Evolutionary conservation across 768 basidiomycete species (phyloP), one percentile per base, ranked within the genome.

Genomic region (Termitomyces sp.): DNA sequence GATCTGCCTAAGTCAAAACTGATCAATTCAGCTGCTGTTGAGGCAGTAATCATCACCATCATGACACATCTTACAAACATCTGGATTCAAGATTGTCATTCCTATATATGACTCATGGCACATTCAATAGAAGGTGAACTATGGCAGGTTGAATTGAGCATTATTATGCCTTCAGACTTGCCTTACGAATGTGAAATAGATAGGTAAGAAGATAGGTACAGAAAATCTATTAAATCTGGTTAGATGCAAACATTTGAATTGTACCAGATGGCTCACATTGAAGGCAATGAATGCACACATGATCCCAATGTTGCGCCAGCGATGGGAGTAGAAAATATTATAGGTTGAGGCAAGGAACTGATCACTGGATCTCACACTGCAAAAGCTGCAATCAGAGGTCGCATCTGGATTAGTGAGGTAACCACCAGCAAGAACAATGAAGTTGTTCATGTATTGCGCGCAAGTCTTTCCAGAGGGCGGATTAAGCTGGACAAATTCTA

Each of bases 381-480:
- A 94, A 71, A 83, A 88, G 29, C 76, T 60, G 68, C 88, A 91
- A 47, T 67, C 71, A 17, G 71, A 60, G 0, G 81, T 81, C 4
- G 86, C 83, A 20, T 79, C 69, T 1, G 83, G 77, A 64, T 88
- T 81, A 29, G 75, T 66, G 32, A 91, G 70, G 63, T 86, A 86
- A 9, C 88, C 88, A 0, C 88, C 84, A 5, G 77, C 74, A 1
- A 64, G 48, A 0, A 69, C 60, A 17, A 87, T 83, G 72, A 80
- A 92, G 0, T 73, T 67, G 20, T 70, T 51, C 69, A 88, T 73
- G 69, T 83, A 91, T 3, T 76, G 61, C 4, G 65, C 66, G 66
- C 91, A 92, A 4, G 77, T 83, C 61, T 76, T 66, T 2, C 85
- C 86, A 1, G 72, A 61, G 1, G 86, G 83, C 0, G 89, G 83